Evolutionary conservation across 75 land plant genomes (phyloP).

Genomic region (Pseudotsuga menziesii): DNA sequence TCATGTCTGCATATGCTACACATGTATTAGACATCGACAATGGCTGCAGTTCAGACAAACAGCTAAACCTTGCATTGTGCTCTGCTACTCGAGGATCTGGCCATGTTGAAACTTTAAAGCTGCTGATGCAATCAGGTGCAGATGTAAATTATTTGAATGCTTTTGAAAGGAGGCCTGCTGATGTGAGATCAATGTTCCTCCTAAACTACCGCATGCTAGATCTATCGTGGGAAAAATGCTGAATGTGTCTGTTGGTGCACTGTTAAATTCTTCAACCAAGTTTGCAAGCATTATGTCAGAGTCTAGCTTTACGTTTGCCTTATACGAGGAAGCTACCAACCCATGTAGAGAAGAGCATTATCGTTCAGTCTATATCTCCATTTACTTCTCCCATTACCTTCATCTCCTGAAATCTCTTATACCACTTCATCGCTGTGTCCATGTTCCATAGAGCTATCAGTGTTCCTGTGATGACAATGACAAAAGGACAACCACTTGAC

Average conservation of each 20-base stretch:
- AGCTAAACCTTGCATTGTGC: conserved; percentile 73
- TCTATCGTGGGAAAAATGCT: conserved; percentile 7
- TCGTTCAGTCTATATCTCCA: conserved; percentile 15
- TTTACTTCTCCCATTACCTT: conserved; percentile 8
- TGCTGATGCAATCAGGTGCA: conserved; percentile 54
- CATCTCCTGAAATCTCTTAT: conserved; percentile 3
- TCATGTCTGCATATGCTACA: no score
- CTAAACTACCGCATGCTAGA: background rate
- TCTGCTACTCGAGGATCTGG: conserved; percentile 38
- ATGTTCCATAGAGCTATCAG: conserved; percentile 1
- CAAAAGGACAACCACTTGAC: no score
- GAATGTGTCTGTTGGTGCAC: background rate
- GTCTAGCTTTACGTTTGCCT: background rate
- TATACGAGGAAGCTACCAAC: background rate
- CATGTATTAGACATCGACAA: conserved; percentile 34
- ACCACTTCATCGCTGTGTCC: conserved; percentile 7
- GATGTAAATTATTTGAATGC: conserved; percentile 44
- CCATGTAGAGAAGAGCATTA: background rate
- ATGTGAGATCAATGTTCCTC: conserved; percentile 31
- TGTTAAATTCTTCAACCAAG: background rate
- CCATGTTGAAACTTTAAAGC: conserved; percentile 34
- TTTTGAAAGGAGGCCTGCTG: conserved; percentile 45
- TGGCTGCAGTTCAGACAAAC: conserved; percentile 41
- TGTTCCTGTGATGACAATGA: no score
- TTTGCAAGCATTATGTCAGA: background rate